Evolutionary conservation across 75 land plant genomes (phyloP).

Genomic region (Cupressus sempervirens): DNA sequence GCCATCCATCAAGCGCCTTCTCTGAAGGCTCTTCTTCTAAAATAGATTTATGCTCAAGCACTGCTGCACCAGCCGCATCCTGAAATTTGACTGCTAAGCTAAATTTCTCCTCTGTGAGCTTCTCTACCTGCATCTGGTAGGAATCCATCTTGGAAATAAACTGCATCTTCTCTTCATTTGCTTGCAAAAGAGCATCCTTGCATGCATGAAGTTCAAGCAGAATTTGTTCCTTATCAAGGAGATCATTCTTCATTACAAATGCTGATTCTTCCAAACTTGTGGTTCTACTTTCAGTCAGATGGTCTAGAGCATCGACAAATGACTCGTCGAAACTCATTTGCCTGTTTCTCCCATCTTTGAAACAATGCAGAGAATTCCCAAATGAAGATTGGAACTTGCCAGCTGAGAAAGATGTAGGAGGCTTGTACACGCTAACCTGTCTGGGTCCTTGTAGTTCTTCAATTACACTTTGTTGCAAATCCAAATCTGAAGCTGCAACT

Average conservation of each 20-base stretch:
- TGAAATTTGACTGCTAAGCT: not conserved
- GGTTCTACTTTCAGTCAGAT: not conserved
- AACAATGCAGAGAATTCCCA: not conserved
- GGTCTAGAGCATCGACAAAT: constrained; percentile 4
- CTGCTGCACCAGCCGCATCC: not conserved
- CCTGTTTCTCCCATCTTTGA: not conserved
- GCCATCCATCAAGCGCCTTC: not conserved
- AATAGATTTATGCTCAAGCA: not conserved
- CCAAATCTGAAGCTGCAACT: not conserved
- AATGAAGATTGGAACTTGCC: not conserved
- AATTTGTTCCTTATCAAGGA: not conserved
- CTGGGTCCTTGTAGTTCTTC: not conserved
- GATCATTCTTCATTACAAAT: not conserved
- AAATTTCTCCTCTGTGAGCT: not conserved
- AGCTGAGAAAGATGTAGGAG: not conserved
- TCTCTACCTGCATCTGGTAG: not conserved
- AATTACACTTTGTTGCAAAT: not conserved
- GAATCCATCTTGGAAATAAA: not conserved
- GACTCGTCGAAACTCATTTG: not conserved
- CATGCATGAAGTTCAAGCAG: not conserved
- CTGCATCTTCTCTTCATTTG: constrained; percentile 5
- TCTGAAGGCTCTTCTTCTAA: not conserved
- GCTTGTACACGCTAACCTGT: not conserved
- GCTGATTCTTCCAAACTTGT: not conserved
- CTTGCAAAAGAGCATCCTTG: not conserved